Conservation (phyloP, 2,329 filamentous ascomycete genomes). For the Lasiodiplodia sp. region DNA sequence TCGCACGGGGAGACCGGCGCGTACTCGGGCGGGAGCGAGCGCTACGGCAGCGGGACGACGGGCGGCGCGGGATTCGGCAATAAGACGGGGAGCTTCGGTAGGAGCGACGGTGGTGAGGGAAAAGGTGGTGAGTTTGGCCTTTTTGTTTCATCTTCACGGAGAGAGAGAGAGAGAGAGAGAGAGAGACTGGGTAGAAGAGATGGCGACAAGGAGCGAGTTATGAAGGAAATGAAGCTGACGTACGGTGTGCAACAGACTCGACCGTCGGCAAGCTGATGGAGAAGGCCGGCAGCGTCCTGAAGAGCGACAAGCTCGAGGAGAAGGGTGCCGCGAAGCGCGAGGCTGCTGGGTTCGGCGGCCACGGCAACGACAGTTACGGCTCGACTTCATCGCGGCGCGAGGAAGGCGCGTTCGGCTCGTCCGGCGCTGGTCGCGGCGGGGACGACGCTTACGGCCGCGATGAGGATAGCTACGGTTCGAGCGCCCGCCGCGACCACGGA, state of each 20-base stretch:
- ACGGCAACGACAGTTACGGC: neutral
- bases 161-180: too few species aligned
- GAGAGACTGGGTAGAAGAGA: too few species aligned
- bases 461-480: conserved; percentile 7
- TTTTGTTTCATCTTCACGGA: conserved; percentile 9
- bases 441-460: neutral
- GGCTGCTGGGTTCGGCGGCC: conserved; percentile 29
- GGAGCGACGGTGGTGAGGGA: neutral
- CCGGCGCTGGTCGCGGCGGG: conserved; percentile 55
- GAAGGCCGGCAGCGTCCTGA: conserved; percentile 61
- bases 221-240: conserved; percentile 12
- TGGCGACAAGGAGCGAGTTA: too few species aligned
- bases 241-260: conserved; percentile 49
- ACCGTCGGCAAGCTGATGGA: conserved; percentile 65
- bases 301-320: conserved; percentile 56
- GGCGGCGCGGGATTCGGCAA: conserved; percentile 49
- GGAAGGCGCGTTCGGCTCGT: too few species aligned
- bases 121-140: neutral
- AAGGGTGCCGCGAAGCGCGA: conserved; percentile 62
- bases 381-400: neutral
- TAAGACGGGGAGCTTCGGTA: conserved; percentile 38
- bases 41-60: conserved; percentile 42
- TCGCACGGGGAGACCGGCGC: conserved; percentile 37
- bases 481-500: neutral
- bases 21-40: conserved; percentile 38